Percentiles rank a stretch among this genome's conserved stretches.
Evolutionary conservation across 2,329 filamentous ascomycete genomes (phyloP).

Genomic region (Diaporthe australafricana): DNA sequence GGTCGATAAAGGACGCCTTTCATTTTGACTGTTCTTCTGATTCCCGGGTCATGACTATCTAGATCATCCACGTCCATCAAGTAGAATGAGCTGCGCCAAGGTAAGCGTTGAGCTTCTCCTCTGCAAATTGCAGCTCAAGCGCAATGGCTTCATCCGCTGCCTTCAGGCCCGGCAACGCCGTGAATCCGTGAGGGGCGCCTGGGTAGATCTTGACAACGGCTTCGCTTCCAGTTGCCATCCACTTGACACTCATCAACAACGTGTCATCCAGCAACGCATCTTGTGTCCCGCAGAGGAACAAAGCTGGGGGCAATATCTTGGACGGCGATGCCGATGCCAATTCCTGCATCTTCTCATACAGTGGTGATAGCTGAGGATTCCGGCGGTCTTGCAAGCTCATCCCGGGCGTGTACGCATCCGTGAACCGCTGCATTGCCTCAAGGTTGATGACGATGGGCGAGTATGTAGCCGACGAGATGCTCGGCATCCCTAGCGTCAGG

Average conservation of each 20-base stretch:
- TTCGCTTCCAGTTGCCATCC: constrained; percentile 47
- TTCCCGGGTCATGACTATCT: not conserved
- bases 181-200: constrained; percentile 66
- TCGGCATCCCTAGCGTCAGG: constrained; percentile 55
- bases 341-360: constrained; percentile 58
- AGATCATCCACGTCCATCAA: not conserved
- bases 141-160: constrained; percentile 34
- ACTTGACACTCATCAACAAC: constrained; percentile 61
- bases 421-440: constrained; percentile 58
- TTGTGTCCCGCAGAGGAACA: constrained; percentile 66
- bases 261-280: constrained; percentile 57
- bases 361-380: constrained; percentile 58
- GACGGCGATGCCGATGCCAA: constrained; percentile 41
- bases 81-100: not conserved
- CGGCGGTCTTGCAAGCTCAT: constrained; percentile 53
- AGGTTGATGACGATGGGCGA: constrained; percentile 53
- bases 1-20: not conserved
- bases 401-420: constrained; percentile 48
- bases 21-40: not conserved
- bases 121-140: not conserved
- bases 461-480: constrained; percentile 23
- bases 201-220: constrained; percentile 63
- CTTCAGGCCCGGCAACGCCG: constrained; percentile 25
- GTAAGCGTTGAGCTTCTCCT: not conserved
- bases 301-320: constrained; percentile 57